Percentiles rank a stretch among this genome's conserved stretches.
phyloP scores from a whole-genome alignment of 2,329 filamentous ascomycete species.

The Furcasterigmium furcatum region DNA sequence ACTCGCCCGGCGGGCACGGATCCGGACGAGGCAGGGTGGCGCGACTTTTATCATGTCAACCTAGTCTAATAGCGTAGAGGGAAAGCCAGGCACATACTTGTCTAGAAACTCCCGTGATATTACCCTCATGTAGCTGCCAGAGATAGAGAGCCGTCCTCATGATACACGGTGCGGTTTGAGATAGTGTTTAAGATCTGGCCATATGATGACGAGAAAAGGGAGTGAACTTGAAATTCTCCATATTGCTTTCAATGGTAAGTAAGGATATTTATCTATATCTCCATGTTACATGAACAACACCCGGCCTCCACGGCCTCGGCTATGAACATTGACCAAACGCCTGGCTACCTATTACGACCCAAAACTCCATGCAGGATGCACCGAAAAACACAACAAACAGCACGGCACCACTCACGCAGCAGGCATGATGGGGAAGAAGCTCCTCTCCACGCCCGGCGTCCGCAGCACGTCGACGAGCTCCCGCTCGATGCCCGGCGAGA shows the following conservation, averaged over 20 bases:
- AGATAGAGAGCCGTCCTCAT: too few species aligned
- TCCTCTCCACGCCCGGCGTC: slow-evolving; percentile 17
- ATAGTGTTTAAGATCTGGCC: too few species aligned
- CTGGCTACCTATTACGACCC: not conserved
- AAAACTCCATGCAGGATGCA: too few species aligned
- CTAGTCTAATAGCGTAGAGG: not conserved
- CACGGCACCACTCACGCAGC: not conserved
- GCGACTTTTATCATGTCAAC: not conserved
- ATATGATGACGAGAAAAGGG: too few species aligned
- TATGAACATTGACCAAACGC: not conserved
- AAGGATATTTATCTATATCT: too few species aligned
- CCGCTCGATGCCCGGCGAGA: slow-evolving; percentile 49
- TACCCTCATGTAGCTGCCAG: too few species aligned
- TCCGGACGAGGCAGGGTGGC: not conserved
- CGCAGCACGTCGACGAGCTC: slow-evolving; percentile 54
- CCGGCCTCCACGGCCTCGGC: not conserved
- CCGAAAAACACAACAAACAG: not conserved
- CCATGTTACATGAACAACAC: too few species aligned
- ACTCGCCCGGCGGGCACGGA: not conserved
- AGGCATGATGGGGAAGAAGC: not conserved
- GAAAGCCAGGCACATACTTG: too few species aligned
- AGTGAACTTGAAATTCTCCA: too few species aligned
- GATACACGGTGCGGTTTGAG: too few species aligned
- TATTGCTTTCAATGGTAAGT: too few species aligned
- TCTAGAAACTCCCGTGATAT: too few species aligned